Evolutionary conservation across 73 alveolate genomes (phyloP).

Genomic region (Diophrys sp.): DNA sequence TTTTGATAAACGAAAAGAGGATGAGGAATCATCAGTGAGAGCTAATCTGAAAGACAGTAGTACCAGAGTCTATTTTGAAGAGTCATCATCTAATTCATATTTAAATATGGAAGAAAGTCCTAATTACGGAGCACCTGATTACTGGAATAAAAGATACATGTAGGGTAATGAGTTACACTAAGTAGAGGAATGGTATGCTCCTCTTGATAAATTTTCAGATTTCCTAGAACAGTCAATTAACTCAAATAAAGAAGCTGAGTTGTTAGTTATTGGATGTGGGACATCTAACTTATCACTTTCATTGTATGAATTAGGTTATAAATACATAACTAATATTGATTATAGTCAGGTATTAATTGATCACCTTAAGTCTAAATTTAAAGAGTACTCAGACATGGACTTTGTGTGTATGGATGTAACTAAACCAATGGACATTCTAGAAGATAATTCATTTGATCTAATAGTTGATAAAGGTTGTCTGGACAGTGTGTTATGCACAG

Average conservation of each 20-base stretch:
- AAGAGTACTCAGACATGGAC: conserved; percentile 31
- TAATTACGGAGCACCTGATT: conserved; percentile 20
- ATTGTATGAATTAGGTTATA: conserved; percentile 35
- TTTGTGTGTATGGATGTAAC: conserved; percentile 42
- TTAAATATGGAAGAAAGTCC: conserved; percentile 27
- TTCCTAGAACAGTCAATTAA: conserved; percentile 4
- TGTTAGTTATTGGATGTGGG: conserved; percentile 45
- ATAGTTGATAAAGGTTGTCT: conserved; percentile 43
- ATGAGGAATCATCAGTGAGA: too few relatives aligned
- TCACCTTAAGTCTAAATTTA: conserved; percentile 20
- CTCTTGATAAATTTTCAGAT: background rate
- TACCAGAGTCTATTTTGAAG: too few relatives aligned
- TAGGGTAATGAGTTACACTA: conserved; percentile 15
- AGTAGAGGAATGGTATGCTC: conserved; percentile 24
- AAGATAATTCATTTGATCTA: conserved; percentile 20
- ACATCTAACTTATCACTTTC: conserved; percentile 23
- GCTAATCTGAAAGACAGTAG: too few relatives aligned
- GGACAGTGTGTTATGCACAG: conserved; percentile 38
- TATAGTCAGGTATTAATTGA: conserved; percentile 17
- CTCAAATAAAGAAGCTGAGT: conserved; percentile 42
- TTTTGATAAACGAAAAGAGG: too few relatives aligned
- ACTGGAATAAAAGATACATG: conserved; percentile 30
- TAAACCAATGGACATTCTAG: conserved; percentile 26
- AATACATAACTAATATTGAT: conserved; percentile 41
- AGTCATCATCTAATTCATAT: too few relatives aligned